phyloP scores from a whole-genome alignment of 2,329 filamentous ascomycete species.

The Allantophomopsis lycopodina region DNA sequence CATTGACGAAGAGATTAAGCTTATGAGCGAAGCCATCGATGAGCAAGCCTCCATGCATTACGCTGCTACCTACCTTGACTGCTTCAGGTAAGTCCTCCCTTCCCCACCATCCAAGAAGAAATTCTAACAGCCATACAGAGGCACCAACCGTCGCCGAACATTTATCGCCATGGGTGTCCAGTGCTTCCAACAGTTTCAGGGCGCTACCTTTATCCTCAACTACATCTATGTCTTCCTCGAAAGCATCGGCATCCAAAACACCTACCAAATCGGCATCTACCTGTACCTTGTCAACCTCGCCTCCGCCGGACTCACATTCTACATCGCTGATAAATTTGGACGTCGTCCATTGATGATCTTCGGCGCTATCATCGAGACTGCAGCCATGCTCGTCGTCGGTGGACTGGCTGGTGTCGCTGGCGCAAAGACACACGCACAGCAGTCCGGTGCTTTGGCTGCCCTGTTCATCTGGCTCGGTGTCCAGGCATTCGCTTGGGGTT shows the following conservation, averaged over 20 bases:
- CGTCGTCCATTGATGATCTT: conserved; percentile 5
- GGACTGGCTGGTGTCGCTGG: conserved; percentile 4
- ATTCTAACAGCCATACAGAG: background rate
- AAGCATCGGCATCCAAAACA: conserved; percentile 3
- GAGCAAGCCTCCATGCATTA: background rate
- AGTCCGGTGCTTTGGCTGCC: conserved; percentile 6
- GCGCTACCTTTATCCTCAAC: background rate
- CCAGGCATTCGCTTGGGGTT: conserved; percentile 6
- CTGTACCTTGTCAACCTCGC: conserved; percentile 6
- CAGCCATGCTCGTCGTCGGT: conserved; percentile 4
- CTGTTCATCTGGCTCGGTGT: conserved; percentile 8
- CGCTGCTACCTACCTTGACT: background rate
- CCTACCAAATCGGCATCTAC: conserved; percentile 7
- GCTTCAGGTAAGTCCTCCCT: background rate
- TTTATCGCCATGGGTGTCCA: background rate
- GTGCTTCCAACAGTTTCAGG: background rate
- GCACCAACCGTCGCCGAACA: background rate
- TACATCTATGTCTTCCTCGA: background rate
- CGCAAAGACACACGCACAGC: background rate
- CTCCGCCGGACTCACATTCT: conserved; percentile 5
- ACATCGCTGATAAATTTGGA: conserved; percentile 6
- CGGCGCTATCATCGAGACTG: conserved; percentile 2
- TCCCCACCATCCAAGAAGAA: background rate
- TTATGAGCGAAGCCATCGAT: background rate
- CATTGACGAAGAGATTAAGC: conserved; percentile 1